These are phyloP conservation scores for Cyclanthera cordifolia DNA, from an alignment of 306 rosid genomes.

Conservation along the genomic window DNA sequence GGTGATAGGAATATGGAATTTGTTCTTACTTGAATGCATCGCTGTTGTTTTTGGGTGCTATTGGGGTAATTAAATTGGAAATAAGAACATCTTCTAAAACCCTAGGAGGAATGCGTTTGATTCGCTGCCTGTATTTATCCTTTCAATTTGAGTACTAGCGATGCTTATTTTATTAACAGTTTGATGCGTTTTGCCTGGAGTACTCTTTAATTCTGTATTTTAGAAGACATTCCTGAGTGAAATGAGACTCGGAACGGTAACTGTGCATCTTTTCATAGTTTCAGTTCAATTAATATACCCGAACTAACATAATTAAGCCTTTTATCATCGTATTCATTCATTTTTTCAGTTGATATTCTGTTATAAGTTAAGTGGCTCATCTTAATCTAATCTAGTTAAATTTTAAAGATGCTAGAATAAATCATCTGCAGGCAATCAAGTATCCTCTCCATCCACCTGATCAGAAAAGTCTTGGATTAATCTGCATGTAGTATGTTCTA, in stretches of 20 bases:
- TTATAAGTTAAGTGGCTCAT: neutral
- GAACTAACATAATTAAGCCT: neutral
- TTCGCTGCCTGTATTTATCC: neutral
- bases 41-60: neutral
- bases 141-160: neutral
- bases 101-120: neutral
- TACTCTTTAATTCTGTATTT: neutral
- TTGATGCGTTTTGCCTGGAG: neutral
- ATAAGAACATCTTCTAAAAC: neutral
- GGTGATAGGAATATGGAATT: neutral
- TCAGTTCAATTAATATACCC: neutral
- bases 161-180: neutral
- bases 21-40: neutral
- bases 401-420: neutral
- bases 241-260: neutral
- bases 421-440: neutral
- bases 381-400: neutral
- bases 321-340: neutral
- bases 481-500: neutral
- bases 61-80: neutral
- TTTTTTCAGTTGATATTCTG: neutral
- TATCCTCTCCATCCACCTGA: neutral
- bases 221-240: neutral
- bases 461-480: neutral
- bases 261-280: neutral